Percentiles rank a stretch among this genome's conserved stretches.
Conservation (phyloP, 2,329 filamentous ascomycete species). For the Penicillium sp. region DNA sequence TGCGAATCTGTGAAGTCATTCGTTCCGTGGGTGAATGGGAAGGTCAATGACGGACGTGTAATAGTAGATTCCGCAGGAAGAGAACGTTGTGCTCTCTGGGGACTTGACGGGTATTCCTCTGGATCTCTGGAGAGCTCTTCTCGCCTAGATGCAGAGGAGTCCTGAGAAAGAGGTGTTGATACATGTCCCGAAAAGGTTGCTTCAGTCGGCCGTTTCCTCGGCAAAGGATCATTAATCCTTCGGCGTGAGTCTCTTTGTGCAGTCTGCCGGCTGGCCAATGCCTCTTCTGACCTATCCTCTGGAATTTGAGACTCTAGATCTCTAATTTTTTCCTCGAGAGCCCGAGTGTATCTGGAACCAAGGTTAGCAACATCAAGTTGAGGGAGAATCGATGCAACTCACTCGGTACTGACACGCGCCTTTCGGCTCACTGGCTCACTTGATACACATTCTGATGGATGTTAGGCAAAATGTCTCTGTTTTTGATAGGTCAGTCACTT, state of each 20-base stretch:
- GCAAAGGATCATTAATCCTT: background rate
- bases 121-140: too few species aligned
- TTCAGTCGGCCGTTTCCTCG: background rate
- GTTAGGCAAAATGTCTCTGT: background rate
- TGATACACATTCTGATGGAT: slow-evolving; percentile 7
- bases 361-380: background rate
- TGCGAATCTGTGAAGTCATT: background rate
- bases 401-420: slow-evolving; percentile 7
- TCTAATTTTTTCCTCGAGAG: slow-evolving; percentile 12
- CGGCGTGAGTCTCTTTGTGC: background rate
- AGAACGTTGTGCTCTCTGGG: background rate
- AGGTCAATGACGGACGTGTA: background rate
- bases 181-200: background rate
- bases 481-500: background rate
- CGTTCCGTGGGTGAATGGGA: background rate
- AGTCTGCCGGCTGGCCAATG: background rate
- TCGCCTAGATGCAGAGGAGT: background rate
- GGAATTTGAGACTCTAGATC: slow-evolving; percentile 11
- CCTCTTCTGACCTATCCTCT: background rate
- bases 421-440: slow-evolving; percentile 11
- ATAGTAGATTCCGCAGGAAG: background rate
- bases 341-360: slow-evolving; percentile 9
- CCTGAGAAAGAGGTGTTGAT: background rate
- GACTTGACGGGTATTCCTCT: background rate
- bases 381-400: background rate